A percentile compares a stretch with the other conserved stretches of the same genome.
These are phyloP conservation scores for Fusarium sp. DNA, from an alignment of 2,329 filamentous ascomycete species.

Conservation along the genomic window DNA sequence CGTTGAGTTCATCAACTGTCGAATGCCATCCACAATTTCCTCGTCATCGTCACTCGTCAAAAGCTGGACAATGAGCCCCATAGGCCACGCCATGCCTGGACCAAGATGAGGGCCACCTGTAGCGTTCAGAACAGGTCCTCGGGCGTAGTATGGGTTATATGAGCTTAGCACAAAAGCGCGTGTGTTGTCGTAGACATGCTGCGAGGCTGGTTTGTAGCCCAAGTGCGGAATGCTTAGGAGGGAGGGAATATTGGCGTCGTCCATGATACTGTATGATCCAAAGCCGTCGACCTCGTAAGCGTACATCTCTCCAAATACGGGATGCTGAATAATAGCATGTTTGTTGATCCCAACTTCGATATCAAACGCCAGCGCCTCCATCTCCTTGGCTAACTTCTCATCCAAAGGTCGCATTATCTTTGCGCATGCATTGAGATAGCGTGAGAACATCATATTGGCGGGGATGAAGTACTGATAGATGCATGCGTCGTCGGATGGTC, in stretches of 20 bases:
- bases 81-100: constrained; percentile 85
- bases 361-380: constrained; percentile 65
- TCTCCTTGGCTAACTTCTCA: constrained; percentile 65
- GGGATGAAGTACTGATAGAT: constrained; percentile 90
- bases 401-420: constrained; percentile 59
- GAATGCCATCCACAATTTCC: constrained; percentile 77
- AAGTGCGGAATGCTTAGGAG: constrained; percentile 71
- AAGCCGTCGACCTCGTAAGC: constrained; percentile 79
- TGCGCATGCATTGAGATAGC: constrained; percentile 66
- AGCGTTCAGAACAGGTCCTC: constrained; percentile 62
- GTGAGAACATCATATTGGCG: constrained; percentile 85
- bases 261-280: constrained; percentile 70
- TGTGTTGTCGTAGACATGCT: constrained; percentile 75
- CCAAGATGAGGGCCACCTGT: constrained; percentile 66
- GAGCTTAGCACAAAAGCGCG: constrained; percentile 77
- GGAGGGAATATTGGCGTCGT: constrained; percentile 73
- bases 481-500: constrained; percentile 89
- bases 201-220: constrained; percentile 69
- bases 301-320: constrained; percentile 73
- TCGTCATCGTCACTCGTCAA: constrained; percentile 80
- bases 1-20: constrained; percentile 73
- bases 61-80: constrained; percentile 83
- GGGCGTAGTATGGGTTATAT: constrained; percentile 79
- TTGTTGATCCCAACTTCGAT: constrained; percentile 76
- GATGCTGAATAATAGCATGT: constrained; percentile 73